A percentile compares a stretch with the other conserved stretches of the same genome.
Conservation (phyloP, 2,329 filamentous ascomycete genomes). For the Thermoascus crustaceus region DNA sequence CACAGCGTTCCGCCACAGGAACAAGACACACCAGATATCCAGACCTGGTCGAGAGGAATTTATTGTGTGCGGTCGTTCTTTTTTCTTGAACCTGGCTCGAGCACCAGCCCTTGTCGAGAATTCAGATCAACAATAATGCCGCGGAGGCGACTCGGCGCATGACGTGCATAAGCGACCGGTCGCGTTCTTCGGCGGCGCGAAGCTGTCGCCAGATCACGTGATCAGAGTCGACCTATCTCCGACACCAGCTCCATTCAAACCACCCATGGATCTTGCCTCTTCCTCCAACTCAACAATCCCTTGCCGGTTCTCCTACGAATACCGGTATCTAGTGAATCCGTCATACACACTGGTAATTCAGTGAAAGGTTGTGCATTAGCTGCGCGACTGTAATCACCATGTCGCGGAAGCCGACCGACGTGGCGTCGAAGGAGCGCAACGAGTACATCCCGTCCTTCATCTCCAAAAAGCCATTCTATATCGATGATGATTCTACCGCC, state of each 20-base stretch:
- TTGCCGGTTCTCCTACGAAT: not conserved
- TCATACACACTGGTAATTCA: not conserved
- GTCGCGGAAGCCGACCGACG: conserved; percentile 45
- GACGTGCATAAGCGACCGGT: conserved; percentile 8
- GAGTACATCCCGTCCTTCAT: conserved; percentile 98
- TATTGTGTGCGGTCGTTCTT: no score
- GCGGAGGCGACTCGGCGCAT: conserved; percentile 5
- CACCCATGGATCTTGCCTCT: conserved; percentile 6
- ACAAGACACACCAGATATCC: no score
- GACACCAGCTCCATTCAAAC: conserved; percentile 2
- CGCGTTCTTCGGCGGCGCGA: conserved; percentile 14
- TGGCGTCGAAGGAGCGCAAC: conserved; percentile 75
- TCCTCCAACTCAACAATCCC: conserved; percentile 2
- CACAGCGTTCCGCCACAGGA: no score
- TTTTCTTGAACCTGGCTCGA: not conserved
- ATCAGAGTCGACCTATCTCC: conserved; percentile 3
- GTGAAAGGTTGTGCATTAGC: not conserved
- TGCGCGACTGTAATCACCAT: conserved; percentile 16
- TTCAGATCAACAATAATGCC: not conserved
- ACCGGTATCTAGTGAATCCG: no score
- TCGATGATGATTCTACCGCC: conserved; percentile 64
- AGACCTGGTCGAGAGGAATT: no score
- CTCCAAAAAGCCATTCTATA: conserved; percentile 94
- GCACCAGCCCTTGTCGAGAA: conserved; percentile 3
- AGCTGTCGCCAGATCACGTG: conserved; percentile 25